Conservation (phyloP, 768 basidiomycete species). For the Lentinus tigrinus region DNA sequence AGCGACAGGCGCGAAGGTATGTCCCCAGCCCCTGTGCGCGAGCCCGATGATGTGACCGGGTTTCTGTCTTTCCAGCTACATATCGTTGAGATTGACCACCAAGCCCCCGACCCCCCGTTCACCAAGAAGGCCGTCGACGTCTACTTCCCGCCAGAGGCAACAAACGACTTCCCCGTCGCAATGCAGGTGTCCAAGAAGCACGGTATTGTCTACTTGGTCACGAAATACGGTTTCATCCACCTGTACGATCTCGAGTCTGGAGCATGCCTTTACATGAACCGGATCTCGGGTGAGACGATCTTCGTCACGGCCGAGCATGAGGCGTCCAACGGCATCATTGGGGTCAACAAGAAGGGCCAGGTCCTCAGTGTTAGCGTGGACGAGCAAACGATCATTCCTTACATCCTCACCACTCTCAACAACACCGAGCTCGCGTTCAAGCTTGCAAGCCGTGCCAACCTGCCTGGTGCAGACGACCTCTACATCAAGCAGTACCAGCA, state of each 20-base stretch:
- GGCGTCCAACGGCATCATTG: constrained; percentile 91
- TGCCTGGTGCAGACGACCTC: constrained; percentile 96
- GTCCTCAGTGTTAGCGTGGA: constrained; percentile 96
- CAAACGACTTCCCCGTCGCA: constrained; percentile 97
- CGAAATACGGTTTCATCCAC: constrained; percentile 99
- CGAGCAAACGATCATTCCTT: constrained; percentile 94
- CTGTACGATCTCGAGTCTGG: constrained; percentile 97
- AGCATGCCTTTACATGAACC: constrained; percentile 99
- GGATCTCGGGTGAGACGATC: constrained; percentile 98
- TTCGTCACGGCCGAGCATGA: constrained; percentile 98
- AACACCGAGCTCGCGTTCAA: constrained; percentile 98
- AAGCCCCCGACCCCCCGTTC: constrained; percentile 88
- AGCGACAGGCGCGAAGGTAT: constrained; percentile 97
- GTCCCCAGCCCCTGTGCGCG: neutral
- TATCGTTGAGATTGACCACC: constrained; percentile 97
- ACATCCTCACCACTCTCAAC: constrained; percentile 90
- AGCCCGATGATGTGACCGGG: neutral
- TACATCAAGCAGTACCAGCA: constrained; percentile 94
- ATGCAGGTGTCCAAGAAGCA: constrained; percentile 99
- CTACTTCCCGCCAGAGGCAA: constrained; percentile 97
- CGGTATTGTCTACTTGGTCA: constrained; percentile 95
- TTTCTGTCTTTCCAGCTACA: constrained; percentile 64
- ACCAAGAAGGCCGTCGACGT: constrained; percentile 98
- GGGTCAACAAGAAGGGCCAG: constrained; percentile 99
- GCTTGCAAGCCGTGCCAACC: constrained; percentile 90